Conservation (phyloP, 805 yeast genomes). For the Cyberlindnera subsufficiens region DNA sequence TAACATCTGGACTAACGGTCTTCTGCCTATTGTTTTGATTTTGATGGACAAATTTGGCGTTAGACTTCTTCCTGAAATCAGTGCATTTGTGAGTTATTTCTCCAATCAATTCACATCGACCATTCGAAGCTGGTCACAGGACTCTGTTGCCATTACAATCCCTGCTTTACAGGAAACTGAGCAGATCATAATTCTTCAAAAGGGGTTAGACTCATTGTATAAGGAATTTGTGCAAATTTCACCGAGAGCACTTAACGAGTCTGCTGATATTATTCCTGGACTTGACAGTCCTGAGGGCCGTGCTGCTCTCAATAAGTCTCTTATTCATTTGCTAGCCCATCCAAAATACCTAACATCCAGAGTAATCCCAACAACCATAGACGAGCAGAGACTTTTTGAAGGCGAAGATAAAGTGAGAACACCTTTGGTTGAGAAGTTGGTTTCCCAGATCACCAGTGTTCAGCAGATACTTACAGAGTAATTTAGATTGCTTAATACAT, state of each 20-base stretch:
- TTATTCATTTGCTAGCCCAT: constrained; percentile 75
- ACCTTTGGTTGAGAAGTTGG: constrained; percentile 39
- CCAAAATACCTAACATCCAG: constrained; percentile 77
- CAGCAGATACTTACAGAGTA: constrained; percentile 30
- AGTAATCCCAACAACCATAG: constrained; percentile 54
- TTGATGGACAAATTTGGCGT: constrained; percentile 60
- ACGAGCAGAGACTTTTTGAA: constrained; percentile 56
- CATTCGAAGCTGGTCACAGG: constrained; percentile 62
- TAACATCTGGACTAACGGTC: constrained; percentile 80
- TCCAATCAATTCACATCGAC: constrained; percentile 59
- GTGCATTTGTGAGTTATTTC: constrained; percentile 58
- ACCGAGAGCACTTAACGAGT: constrained; percentile 13
- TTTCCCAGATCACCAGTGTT: constrained; percentile 46
- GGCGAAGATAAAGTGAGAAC: constrained; percentile 36
- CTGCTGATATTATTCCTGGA: constrained; percentile 44
- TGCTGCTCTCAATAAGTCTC: constrained; percentile 50
- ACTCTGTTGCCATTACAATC: constrained; percentile 42
- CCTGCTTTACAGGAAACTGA: constrained; percentile 55
- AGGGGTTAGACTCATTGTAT: constrained; percentile 47
- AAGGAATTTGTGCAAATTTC: constrained; percentile 40
- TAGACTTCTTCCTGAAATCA: constrained; percentile 56
- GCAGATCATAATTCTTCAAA: constrained; percentile 61
- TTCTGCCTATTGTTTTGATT: constrained; percentile 60
- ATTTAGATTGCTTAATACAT: neutral
- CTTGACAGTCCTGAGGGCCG: constrained; percentile 55